These are phyloP conservation scores for Geosmithia flava DNA, from an alignment of 2,329 filamentous ascomycete species.

Conservation along the genomic window DNA sequence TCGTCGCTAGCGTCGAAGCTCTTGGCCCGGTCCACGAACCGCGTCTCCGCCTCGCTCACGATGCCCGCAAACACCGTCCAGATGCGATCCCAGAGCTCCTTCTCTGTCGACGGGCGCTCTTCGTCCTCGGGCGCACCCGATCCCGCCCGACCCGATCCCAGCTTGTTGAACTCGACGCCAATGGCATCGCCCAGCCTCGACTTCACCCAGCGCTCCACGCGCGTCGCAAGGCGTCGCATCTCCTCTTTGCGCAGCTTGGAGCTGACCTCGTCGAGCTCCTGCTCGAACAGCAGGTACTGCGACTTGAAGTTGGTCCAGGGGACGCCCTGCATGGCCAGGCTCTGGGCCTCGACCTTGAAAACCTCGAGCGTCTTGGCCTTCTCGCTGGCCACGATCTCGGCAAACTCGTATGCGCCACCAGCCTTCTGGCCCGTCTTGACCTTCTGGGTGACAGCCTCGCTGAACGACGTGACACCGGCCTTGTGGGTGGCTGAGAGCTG, in stretches of 20 bases:
- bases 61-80: slow-evolving; percentile 78
- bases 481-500: slow-evolving; percentile 86
- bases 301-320: slow-evolving; percentile 80
- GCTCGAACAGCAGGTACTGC: slow-evolving; percentile 69
- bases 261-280: slow-evolving; percentile 85
- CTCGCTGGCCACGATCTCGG: slow-evolving; percentile 77
- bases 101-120: slow-evolving; percentile 62
- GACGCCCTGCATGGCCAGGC: slow-evolving; percentile 65
- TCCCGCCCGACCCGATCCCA: slow-evolving; percentile 78
- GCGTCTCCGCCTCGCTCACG: slow-evolving; percentile 71
- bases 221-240: slow-evolving; percentile 82
- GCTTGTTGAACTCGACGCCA: slow-evolving; percentile 89
- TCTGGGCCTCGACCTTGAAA: slow-evolving; percentile 66
- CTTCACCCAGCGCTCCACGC: slow-evolving; percentile 89
- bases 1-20: slow-evolving; percentile 88
- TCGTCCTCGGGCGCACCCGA: slow-evolving; percentile 61
- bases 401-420: slow-evolving; percentile 84
- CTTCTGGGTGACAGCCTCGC: slow-evolving; percentile 70
- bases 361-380: slow-evolving; percentile 63
- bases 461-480: slow-evolving; percentile 71
- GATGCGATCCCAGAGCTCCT: slow-evolving; percentile 89
- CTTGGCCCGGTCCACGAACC: slow-evolving; percentile 78
- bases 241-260: slow-evolving; percentile 80
- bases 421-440: slow-evolving; percentile 92
- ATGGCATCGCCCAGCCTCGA: slow-evolving; percentile 78